Evolutionary conservation across 2,329 filamentous ascomycete genomes (phyloP).

Genomic region (Thielaviopsis musarum): DNA sequence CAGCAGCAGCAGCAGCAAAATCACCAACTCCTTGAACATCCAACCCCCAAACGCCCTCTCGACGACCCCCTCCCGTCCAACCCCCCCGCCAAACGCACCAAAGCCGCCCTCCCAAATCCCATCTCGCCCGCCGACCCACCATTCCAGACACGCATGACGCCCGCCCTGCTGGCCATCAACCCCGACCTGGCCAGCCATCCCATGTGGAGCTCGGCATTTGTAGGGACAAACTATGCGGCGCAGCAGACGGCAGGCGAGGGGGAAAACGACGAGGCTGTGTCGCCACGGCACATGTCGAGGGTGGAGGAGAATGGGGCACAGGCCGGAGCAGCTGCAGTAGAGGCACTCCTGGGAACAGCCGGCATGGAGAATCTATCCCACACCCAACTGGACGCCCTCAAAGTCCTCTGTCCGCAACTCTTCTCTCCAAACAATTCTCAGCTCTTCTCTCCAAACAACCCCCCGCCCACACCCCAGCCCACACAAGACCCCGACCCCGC

Average conservation of each 20-base stretch:
- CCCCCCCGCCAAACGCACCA: background rate
- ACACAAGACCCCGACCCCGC: background rate
- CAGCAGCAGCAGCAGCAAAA: background rate
- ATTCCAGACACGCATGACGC: background rate
- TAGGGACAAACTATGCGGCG: background rate
- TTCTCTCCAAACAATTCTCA: background rate
- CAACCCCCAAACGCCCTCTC: background rate
- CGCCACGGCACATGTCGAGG: too few relatives aligned
- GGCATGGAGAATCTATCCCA: background rate
- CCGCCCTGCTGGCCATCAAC: conserved; percentile 1
- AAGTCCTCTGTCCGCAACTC: background rate
- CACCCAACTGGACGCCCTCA: background rate
- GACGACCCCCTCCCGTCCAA: background rate
- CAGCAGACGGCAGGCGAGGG: too few relatives aligned
- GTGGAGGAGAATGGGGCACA: too few relatives aligned
- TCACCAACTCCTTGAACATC: background rate
- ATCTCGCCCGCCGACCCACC: conserved; percentile 2
- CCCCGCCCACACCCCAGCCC: background rate
- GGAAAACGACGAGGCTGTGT: too few relatives aligned
- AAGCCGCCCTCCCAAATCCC: background rate
- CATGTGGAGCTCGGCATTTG: background rate
- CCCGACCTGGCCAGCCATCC: conserved; percentile 4
- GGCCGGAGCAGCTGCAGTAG: background rate
- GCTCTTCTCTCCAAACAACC: background rate
- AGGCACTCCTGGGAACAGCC: background rate